Evolutionary conservation across 495 filamentous ascomycete genomes (phyloP).

Genomic region (Penicillium crystallinum): DNA sequence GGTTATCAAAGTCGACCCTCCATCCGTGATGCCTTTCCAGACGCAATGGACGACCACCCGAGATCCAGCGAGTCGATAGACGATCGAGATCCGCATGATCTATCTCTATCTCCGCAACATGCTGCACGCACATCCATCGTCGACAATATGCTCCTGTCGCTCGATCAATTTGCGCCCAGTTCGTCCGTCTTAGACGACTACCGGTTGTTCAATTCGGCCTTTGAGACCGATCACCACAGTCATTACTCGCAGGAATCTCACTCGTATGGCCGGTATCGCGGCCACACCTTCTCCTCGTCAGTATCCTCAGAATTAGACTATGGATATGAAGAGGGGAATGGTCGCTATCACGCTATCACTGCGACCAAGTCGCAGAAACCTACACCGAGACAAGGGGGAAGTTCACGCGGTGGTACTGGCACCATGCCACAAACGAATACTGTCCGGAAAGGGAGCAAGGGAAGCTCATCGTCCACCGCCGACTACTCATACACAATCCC

Average conservation of each 20-base stretch:
- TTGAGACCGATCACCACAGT: slow-evolving; percentile 28
- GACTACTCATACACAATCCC: slow-evolving; percentile 51
- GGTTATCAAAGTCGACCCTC: slow-evolving; percentile 30
- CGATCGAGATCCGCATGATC: slow-evolving; percentile 78
- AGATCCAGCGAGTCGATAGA: slow-evolving; percentile 41
- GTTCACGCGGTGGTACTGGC: slow-evolving; percentile 41
- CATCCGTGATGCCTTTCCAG: slow-evolving; percentile 48
- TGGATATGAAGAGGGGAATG: slow-evolving; percentile 58
- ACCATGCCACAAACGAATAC: slow-evolving; percentile 22
- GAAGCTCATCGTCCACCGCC: slow-evolving; percentile 64
- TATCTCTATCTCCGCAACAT: slow-evolving; percentile 70
- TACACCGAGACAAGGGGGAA: slow-evolving; percentile 59
- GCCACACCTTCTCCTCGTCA: slow-evolving; percentile 61
- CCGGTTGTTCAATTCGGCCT: slow-evolving; percentile 38
- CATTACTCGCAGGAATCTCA: slow-evolving; percentile 23
- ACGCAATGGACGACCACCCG: slow-evolving; percentile 39
- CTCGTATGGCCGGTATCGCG: slow-evolving; percentile 44
- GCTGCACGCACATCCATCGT: slow-evolving; percentile 81
- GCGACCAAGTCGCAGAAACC: slow-evolving; percentile 60
- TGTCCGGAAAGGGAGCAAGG: slow-evolving; percentile 64
- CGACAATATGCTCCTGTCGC: slow-evolving; percentile 84
- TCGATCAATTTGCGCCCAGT: slow-evolving; percentile 67
- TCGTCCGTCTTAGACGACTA: slow-evolving; percentile 38
- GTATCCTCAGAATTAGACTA: slow-evolving; percentile 73
- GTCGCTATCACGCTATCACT: slow-evolving; percentile 53